phyloP scores from a whole-genome alignment of 805 yeast species.

The Yamadazyma nakazawae region DNA sequence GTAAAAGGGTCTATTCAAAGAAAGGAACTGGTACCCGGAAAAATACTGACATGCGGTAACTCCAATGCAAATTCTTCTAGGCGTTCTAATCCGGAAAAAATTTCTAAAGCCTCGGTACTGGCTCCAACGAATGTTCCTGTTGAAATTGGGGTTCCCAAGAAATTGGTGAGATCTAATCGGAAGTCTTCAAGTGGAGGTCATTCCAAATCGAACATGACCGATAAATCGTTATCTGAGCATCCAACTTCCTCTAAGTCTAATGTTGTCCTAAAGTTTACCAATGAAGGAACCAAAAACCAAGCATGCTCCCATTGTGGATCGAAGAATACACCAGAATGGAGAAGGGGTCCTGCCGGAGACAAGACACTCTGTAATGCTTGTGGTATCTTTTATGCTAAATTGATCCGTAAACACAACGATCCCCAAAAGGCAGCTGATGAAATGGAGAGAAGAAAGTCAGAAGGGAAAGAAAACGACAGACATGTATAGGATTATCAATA shows the following conservation, averaged over 20 bases:
- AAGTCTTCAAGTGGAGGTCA: not conserved
- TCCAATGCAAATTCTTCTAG: not conserved
- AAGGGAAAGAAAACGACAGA: constrained; percentile 18
- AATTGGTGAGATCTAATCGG: not conserved
- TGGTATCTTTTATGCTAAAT: constrained; percentile 70
- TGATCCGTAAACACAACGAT: constrained; percentile 47
- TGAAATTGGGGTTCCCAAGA: not conserved
- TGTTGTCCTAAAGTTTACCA: not conserved
- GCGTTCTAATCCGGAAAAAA: not conserved
- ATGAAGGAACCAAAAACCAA: not conserved
- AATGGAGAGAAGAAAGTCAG: constrained; percentile 22
- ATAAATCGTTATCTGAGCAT: not conserved
- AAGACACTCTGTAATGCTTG: constrained; percentile 90
- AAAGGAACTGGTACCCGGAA: not conserved
- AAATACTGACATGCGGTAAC: not conserved
- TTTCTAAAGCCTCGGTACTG: not conserved
- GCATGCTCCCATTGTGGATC: constrained; percentile 63
- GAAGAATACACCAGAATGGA: constrained; percentile 85
- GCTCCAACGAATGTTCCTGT: not conserved
- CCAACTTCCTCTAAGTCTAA: not conserved
- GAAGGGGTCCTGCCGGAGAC: constrained; percentile 83
- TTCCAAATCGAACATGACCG: not conserved
- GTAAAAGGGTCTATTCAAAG: not conserved
- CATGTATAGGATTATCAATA: constrained; percentile 7
- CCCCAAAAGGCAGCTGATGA: constrained; percentile 36